A percentile compares a stretch with the other conserved stretches of the same genome.
Conservation (phyloP, 2,329 filamentous ascomycete genomes). For the Myriosclerotinia curreyana region DNA sequence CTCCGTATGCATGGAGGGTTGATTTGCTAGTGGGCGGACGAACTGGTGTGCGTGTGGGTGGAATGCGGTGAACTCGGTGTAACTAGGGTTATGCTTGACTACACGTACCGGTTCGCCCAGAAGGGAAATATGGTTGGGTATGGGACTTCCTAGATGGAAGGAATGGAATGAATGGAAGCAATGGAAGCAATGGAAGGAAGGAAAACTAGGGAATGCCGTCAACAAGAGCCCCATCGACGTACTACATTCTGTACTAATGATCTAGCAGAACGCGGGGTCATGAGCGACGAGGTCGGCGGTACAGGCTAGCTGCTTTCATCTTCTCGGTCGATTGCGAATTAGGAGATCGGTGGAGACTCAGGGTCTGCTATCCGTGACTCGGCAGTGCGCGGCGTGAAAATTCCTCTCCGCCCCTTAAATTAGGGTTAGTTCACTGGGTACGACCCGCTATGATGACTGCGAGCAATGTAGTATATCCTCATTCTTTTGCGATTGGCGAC, state of each 20-base stretch:
- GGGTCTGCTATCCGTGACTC: not conserved
- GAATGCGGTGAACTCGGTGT: slow-evolving; percentile 6
- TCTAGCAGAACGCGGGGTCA: not conserved
- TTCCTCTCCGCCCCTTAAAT: not conserved
- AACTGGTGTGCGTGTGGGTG: not conserved
- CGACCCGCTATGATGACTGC: too few species aligned
- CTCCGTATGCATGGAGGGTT: slow-evolving; percentile 1
- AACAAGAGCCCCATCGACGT: not conserved
- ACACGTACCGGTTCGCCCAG: not conserved
- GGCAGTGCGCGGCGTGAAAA: not conserved
- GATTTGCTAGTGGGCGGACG: not conserved
- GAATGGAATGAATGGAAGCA: not conserved
- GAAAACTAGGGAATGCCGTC: not conserved
- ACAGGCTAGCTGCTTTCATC: not conserved
- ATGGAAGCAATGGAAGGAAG: not conserved
- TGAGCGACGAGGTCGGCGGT: not conserved
- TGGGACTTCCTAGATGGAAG: not conserved
- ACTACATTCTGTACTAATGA: not conserved
- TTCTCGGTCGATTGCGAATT: not conserved
- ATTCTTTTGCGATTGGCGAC: too few species aligned
- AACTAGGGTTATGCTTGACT: not conserved
- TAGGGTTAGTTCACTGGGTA: too few species aligned
- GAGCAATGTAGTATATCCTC: too few species aligned
- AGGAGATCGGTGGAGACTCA: too few species aligned
- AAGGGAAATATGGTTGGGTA: too few species aligned